Evolutionary conservation across 306 rosid species (phyloP).

Genomic region (Citrullus colocynthis): DNA sequence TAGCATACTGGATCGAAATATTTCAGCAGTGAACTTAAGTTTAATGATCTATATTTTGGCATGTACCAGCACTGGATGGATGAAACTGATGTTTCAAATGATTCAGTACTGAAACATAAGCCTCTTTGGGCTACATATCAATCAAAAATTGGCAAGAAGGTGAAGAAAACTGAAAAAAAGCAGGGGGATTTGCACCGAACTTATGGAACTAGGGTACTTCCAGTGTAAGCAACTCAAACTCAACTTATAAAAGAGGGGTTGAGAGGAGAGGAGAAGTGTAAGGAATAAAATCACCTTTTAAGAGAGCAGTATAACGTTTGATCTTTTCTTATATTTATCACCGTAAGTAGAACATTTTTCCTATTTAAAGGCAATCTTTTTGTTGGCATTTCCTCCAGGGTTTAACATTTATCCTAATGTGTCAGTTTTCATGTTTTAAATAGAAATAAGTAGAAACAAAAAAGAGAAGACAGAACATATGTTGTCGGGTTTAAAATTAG

Average conservation of each 20-base stretch:
- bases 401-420: background rate
- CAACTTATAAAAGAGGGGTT: conserved; percentile 6
- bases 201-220: conserved; percentile 93
- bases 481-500: background rate
- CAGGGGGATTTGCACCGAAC: conserved; percentile 73
- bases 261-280: background rate
- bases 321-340: background rate
- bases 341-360: background rate
- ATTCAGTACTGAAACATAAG: conserved; percentile 84
- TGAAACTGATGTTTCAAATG: conserved; percentile 45
- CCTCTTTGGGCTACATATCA: conserved; percentile 89
- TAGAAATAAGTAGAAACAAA: background rate
- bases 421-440: background rate
- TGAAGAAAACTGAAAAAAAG: conserved; percentile 39
- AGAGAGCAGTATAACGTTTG: background rate
- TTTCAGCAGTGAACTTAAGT: conserved; percentile 2
- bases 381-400: background rate
- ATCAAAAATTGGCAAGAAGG: conserved; percentile 44
- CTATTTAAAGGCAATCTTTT: background rate
- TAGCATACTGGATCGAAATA: background rate
- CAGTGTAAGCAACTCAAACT: conserved; percentile 63
- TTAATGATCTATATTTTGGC: conserved; percentile 4
- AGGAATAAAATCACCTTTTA: background rate
- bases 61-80: conserved; percentile 56
- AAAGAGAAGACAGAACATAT: background rate